These are phyloP conservation scores for Xylariaceae sp. DNA, from an alignment of 2,329 filamentous ascomycete genomes.

Conservation along the genomic window DNA sequence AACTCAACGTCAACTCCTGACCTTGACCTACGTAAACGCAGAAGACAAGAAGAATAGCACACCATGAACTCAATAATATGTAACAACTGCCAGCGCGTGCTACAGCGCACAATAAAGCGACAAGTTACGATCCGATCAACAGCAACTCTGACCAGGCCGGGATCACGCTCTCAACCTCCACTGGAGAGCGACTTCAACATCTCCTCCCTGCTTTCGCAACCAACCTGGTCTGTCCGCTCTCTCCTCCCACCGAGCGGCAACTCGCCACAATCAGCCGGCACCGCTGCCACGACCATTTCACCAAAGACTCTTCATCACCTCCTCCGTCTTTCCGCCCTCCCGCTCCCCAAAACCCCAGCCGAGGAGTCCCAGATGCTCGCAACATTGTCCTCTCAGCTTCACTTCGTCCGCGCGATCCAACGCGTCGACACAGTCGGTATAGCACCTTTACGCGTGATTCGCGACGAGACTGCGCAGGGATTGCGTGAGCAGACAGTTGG, in stretches of 20 bases:
- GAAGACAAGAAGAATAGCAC: not conserved
- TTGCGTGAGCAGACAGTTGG: constrained; percentile 54
- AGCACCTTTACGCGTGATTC: constrained; percentile 68
- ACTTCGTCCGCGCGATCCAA: constrained; percentile 86
- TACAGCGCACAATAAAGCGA: constrained; percentile 16
- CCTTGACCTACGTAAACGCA: too few relatives aligned
- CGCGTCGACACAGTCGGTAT: constrained; percentile 68
- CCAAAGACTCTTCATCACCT: constrained; percentile 69
- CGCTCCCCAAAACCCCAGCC: constrained; percentile 55
- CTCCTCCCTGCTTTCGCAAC: constrained; percentile 56
- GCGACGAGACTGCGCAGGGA: constrained; percentile 66
- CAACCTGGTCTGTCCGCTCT: constrained; percentile 78
- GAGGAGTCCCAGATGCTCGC: constrained; percentile 67
- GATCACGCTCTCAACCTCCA: constrained; percentile 45
- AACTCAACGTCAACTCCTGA: too few relatives aligned
- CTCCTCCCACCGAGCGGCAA: constrained; percentile 51
- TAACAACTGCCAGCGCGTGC: constrained; percentile 23
- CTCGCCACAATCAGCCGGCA: constrained; percentile 32
- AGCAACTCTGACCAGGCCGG: constrained; percentile 9
- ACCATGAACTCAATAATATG: constrained; percentile 28
- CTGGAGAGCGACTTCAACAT: constrained; percentile 29
- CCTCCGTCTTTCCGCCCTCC: constrained; percentile 82
- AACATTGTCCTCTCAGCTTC: constrained; percentile 74
- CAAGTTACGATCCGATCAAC: not conserved
- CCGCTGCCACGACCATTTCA: constrained; percentile 45